Percentiles rank a stretch among this genome's conserved stretches.
These are phyloP conservation scores for Cladosporium sp. DNA, from an alignment of 2,329 filamentous ascomycete species.

Conservation along the genomic window DNA sequence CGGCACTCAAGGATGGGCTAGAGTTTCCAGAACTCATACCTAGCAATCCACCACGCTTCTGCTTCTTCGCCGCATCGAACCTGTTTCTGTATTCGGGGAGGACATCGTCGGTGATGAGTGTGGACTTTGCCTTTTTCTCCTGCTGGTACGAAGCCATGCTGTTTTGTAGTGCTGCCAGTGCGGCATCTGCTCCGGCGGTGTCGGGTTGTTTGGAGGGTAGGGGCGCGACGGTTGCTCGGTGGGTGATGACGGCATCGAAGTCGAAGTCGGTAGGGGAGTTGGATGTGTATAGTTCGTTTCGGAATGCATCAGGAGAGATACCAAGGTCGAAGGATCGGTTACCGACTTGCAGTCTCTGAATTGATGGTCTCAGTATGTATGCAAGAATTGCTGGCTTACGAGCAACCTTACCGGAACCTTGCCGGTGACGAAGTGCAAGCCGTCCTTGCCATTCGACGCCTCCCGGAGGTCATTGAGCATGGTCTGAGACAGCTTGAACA, in stretches of 20 bases:
- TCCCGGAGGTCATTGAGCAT: constrained; percentile 31
- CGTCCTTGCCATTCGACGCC: constrained; percentile 24
- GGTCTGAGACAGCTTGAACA: constrained; percentile 28
- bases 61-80: constrained; percentile 27
- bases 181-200: constrained; percentile 54
- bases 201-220: constrained; percentile 30
- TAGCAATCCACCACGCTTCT: constrained; percentile 21
- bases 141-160: constrained; percentile 56
- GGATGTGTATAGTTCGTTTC: constrained; percentile 54
- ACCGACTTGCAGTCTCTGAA: constrained; percentile 52
- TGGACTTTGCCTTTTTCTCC: constrained; percentile 54
- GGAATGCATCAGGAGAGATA: constrained; percentile 48
- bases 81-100: constrained; percentile 32
- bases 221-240: constrained; percentile 41
- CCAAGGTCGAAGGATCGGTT: constrained; percentile 53
- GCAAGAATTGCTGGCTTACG: background rate
- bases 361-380: constrained; percentile 7
- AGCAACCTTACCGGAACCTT: constrained; percentile 28
- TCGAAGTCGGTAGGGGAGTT: constrained; percentile 43
- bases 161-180: constrained; percentile 54
- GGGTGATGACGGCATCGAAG: constrained; percentile 54
- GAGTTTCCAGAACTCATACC: constrained; percentile 28
- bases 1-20: constrained; percentile 37
- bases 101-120: constrained; percentile 31
- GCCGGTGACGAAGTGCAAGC: constrained; percentile 31